Percentiles rank a stretch among this genome's conserved stretches.
phyloP scores from a whole-genome alignment of 352 stramenopile species.

The Pythium myriotylum region DNA sequence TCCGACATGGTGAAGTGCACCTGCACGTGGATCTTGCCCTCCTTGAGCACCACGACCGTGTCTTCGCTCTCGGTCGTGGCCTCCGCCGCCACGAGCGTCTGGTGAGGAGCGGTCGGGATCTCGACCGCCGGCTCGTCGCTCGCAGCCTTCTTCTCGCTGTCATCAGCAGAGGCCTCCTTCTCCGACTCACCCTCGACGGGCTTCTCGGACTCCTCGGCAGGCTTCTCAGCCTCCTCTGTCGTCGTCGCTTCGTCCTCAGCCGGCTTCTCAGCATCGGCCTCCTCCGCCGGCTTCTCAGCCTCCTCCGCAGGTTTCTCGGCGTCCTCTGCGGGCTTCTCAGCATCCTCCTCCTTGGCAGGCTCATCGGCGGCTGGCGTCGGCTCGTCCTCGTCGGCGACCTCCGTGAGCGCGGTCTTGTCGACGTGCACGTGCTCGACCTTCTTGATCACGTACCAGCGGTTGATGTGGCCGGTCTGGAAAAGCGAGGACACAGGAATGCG shows the following conservation, averaged over 20 bases:
- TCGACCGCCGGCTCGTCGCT: slow-evolving; percentile 6
- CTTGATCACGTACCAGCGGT: slow-evolving; percentile 72
- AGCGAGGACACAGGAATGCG: slow-evolving; percentile 76
- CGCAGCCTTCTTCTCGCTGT: slow-evolving; percentile 32
- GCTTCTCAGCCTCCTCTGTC: slow-evolving; percentile 11
- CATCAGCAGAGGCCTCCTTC: slow-evolving; percentile 24
- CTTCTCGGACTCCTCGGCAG: background rate
- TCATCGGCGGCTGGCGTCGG: slow-evolving; percentile 9
- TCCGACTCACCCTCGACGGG: slow-evolving; percentile 3
- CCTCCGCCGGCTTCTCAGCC: background rate
- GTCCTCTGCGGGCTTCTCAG: slow-evolving; percentile 1
- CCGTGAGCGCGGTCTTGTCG: slow-evolving; percentile 28
- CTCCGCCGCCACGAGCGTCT: slow-evolving; percentile 14
- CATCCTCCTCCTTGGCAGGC: slow-evolving; percentile 9
- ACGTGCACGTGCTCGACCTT: slow-evolving; percentile 29
- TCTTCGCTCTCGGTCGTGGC: slow-evolving; percentile 23
- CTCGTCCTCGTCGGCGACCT: slow-evolving; percentile 16
- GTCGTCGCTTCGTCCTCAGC: slow-evolving; percentile 21
- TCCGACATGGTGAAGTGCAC: slow-evolving; percentile 74
- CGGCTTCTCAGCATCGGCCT: background rate
- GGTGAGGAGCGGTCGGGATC: slow-evolving; percentile 8
- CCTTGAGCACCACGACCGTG: slow-evolving; percentile 24
- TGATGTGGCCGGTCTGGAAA: slow-evolving; percentile 58
- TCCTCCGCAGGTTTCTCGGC: too few species aligned
- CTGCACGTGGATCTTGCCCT: slow-evolving; percentile 61